Conservation (phyloP, 1,284 basidiomycete species). For the Sanguinoderma infundibulare region DNA sequence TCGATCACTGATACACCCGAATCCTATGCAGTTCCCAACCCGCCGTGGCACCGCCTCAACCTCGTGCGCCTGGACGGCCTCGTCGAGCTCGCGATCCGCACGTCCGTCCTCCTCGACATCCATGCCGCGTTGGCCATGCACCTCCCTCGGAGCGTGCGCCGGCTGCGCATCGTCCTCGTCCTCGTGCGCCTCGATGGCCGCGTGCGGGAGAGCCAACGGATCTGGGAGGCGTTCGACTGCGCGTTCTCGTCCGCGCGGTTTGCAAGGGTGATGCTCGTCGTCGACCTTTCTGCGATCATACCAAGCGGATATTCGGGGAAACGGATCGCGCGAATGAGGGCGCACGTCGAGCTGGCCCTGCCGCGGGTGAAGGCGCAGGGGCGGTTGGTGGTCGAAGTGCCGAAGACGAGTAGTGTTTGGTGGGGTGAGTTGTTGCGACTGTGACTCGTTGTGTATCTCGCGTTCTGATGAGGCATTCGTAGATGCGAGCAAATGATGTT, state of each 20-base stretch:
- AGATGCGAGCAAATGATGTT: too few species aligned
- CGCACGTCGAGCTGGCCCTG: not conserved
- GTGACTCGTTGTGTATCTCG: too few species aligned
- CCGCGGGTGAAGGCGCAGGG: not conserved
- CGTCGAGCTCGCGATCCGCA: slow-evolving; percentile 5
- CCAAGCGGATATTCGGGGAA: not conserved
- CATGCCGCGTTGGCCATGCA: slow-evolving; percentile 3
- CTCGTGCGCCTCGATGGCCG: not conserved
- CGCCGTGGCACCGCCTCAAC: slow-evolving; percentile 1
- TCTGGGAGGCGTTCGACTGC: slow-evolving; percentile 4
- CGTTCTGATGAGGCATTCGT: not conserved
- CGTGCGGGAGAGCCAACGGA: not conserved
- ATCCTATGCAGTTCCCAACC: not conserved
- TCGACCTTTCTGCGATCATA: not conserved
- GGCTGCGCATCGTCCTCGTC: not conserved
- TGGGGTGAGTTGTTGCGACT: not conserved
- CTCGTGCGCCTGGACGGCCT: not conserved
- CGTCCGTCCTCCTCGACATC: not conserved
- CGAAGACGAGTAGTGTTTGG: not conserved
- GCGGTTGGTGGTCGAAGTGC: not conserved
- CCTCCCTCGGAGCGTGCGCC: not conserved
- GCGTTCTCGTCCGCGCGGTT: slow-evolving; percentile 1
- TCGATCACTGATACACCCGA: too few species aligned
- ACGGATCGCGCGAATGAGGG: not conserved
- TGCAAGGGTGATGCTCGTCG: not conserved